A percentile compares a stretch with the other conserved stretches of the same genome.
These are phyloP conservation scores for Fraxinus anomala DNA, from an alignment of 257 asterid genomes.

Conservation along the genomic window DNA sequence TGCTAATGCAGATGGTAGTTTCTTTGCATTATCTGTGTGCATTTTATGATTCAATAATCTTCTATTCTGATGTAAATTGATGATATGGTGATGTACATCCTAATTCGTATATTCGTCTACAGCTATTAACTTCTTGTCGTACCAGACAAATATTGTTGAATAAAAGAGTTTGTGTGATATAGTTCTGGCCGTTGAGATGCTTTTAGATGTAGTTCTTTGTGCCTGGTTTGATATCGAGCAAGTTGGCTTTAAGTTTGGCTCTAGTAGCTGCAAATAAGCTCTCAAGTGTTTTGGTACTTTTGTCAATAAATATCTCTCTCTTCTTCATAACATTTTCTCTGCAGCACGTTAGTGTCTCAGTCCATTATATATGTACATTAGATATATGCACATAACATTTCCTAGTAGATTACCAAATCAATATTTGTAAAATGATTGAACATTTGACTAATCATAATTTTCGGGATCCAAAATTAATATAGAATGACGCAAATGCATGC, in stretches of 20 bases:
- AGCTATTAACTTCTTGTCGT: not conserved
- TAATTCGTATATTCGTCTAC: not conserved
- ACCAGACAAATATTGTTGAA: not conserved
- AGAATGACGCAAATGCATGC: conserved; percentile 11
- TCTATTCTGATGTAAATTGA: conserved; percentile 1
- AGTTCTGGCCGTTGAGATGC: not conserved
- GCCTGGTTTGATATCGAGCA: not conserved
- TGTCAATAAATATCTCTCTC: not conserved
- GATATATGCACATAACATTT: too few relatives aligned
- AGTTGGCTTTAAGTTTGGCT: not conserved
- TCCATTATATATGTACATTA: too few relatives aligned
- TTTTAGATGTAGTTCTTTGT: not conserved
- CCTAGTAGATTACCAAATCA: too few relatives aligned
- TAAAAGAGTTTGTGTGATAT: not conserved
- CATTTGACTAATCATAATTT: conserved; percentile 1
- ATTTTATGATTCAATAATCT: conserved; percentile 18
- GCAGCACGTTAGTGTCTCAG: too few relatives aligned
- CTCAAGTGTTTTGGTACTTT: not conserved
- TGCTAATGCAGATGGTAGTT: conserved; percentile 3
- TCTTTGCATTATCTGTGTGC: not conserved
- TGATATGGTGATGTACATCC: not conserved
- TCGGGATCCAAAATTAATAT: conserved; percentile 4
- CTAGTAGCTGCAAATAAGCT: too few relatives aligned
- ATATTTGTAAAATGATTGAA: not conserved
- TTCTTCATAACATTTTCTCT: too few relatives aligned